Evolutionary conservation across 2,329 filamentous ascomycete species (phyloP).

Genomic region (Clonostachys rosea): DNA sequence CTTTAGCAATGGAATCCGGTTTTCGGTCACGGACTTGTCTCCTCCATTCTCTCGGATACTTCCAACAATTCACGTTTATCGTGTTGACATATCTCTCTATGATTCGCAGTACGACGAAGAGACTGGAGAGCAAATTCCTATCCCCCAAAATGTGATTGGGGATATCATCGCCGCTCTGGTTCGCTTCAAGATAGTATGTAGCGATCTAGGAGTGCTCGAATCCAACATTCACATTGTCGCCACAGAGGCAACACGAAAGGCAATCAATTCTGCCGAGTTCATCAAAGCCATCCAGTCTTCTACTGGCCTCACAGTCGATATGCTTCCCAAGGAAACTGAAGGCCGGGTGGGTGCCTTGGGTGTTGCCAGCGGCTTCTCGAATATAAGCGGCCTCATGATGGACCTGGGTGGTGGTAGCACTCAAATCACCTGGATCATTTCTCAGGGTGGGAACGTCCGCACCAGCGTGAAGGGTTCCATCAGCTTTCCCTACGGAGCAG

Average conservation of each 20-base stretch:
- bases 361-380: slow-evolving; percentile 59
- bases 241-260: slow-evolving; percentile 22
- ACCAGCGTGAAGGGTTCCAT: slow-evolving; percentile 51
- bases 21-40: slow-evolving; percentile 49
- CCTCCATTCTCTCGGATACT: slow-evolving; percentile 54
- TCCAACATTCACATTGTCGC: slow-evolving; percentile 20
- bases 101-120: slow-evolving; percentile 22
- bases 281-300: slow-evolving; percentile 39
- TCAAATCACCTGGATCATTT: slow-evolving; percentile 64
- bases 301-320: slow-evolving; percentile 54
- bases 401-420: slow-evolving; percentile 69
- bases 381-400: slow-evolving; percentile 63
- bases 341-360: slow-evolving; percentile 62
- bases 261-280: slow-evolving; percentile 20
- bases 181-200: slow-evolving; percentile 18
- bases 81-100: slow-evolving; percentile 21
- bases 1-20: slow-evolving; percentile 64
- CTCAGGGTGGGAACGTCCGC: slow-evolving; percentile 38
- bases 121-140: slow-evolving; percentile 20
- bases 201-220: slow-evolving; percentile 14
- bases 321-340: slow-evolving; percentile 63
- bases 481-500: slow-evolving; percentile 67
- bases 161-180: slow-evolving; percentile 15
- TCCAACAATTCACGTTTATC: slow-evolving; percentile 34
- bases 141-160: slow-evolving; percentile 17